Evolutionary conservation across 2,329 filamentous ascomycete species (phyloP).

Genomic region (Annulohypoxylon truncatum): DNA sequence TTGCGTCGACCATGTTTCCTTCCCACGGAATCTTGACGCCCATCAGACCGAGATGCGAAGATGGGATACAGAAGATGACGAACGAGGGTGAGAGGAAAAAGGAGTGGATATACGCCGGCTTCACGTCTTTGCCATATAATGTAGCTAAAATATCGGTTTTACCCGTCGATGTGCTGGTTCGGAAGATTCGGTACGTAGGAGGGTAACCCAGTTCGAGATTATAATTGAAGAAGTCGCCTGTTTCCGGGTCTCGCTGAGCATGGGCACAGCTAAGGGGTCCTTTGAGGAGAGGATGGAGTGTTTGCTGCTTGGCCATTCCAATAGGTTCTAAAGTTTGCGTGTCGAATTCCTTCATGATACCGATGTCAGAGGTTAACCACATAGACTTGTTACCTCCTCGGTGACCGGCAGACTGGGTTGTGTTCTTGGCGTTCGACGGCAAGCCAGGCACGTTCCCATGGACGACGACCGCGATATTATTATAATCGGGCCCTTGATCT

Average conservation of each 20-base stretch:
- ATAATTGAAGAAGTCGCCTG: slow-evolving; percentile 83
- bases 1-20: slow-evolving; percentile 74
- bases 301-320: slow-evolving; percentile 68
- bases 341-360: slow-evolving; percentile 70
- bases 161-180: slow-evolving; percentile 70
- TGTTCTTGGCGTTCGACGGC: slow-evolving; percentile 37
- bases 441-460: slow-evolving; percentile 72
- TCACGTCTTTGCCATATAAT: slow-evolving; percentile 62
- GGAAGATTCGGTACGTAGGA: slow-evolving; percentile 76
- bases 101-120: slow-evolving; percentile 83
- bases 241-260: slow-evolving; percentile 75
- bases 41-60: slow-evolving; percentile 66
- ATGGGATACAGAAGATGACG: slow-evolving; percentile 79
- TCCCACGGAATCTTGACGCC: slow-evolving; percentile 73
- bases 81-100: slow-evolving; percentile 78
- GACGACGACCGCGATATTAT: slow-evolving; percentile 75
- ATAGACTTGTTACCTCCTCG: slow-evolving; percentile 60
- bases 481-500: slow-evolving; percentile 47
- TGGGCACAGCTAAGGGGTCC: slow-evolving; percentile 78
- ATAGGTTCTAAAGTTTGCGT: slow-evolving; percentile 78
- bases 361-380: slow-evolving; percentile 68
- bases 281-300: slow-evolving; percentile 74
- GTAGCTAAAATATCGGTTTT: slow-evolving; percentile 77
- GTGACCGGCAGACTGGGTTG: slow-evolving; percentile 52
- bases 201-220: slow-evolving; percentile 74